Base-by-base conservation (phyloP, 192 early-diverging fungal species). In the Coemansia erecta region DNA sequence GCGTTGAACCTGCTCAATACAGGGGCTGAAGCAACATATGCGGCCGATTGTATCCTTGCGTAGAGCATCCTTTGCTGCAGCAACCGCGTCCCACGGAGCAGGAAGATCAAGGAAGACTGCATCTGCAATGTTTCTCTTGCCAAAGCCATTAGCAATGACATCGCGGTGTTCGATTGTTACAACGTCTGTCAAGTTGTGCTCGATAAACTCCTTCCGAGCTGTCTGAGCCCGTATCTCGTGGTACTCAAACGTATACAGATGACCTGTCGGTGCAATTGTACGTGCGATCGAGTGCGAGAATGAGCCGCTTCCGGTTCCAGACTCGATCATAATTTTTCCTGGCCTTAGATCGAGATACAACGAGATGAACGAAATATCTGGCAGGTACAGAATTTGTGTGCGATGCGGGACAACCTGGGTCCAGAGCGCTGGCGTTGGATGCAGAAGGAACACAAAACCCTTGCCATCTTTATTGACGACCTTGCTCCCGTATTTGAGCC, bases 61-160 rank as follows among this genome's bases (percentile, higher is more conserved):
- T 58, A 98, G 90, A 0, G 93, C 88, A 44, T 82, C 72, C 70
- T 93, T 94, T n/a, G 94, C 92, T 0, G 88, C 74, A 7, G 70
- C 83, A 43, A 98, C 83, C 0, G 93, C 94, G 9, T 95, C 93
- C 94, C 96, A 98, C 40, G 96, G 96, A 19, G 94, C 86, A 18
- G 96, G 96, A 54, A 98, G 76, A 82, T 98, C 96, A 55, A 98
- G 79, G 64, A 98, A 98, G 15, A 95, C 94, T 71, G 94, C 91
- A 59, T 89, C 85, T 0, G 92, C 94, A 23, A 75, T 64, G 72
- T 89, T 73, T 11, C 72, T 60, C 31, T 91, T 50, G 7, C 81
- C 91, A 74, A 98, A 98, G 11, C 94, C 96, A 60, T 73, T 64
- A 26, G 66, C 64, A 58, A 80, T 56, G 18, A 96, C 96, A 73